Percentiles rank a stretch among this genome's conserved stretches.
phyloP scores from a whole-genome alignment of 2,329 filamentous ascomycete genomes.

The Cyphellophora europaea region DNA sequence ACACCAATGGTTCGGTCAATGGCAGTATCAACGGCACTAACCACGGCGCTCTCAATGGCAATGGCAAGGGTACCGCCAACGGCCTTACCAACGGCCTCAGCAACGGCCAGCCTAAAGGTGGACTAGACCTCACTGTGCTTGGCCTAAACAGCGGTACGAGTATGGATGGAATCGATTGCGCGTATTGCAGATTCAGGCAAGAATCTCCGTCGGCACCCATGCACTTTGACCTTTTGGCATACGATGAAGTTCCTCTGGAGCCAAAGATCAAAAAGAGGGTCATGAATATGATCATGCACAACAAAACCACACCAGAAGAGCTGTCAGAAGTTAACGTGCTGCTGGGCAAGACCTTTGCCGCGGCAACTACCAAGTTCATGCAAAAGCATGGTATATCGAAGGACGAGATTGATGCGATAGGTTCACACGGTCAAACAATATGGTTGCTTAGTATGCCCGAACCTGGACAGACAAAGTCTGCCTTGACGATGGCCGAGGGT shows the following conservation, averaged over 20 bases:
- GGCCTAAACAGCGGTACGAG: slow-evolving; percentile 46
- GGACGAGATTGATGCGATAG: slow-evolving; percentile 43
- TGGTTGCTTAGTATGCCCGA: slow-evolving; percentile 48
- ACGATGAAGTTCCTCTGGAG: slow-evolving; percentile 47
- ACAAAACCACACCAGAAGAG: slow-evolving; percentile 43
- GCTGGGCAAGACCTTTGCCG: slow-evolving; percentile 48
- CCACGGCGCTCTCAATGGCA: not conserved
- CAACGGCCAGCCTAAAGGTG: not conserved
- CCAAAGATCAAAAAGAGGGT: slow-evolving; percentile 46
- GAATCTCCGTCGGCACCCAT: slow-evolving; percentile 42
- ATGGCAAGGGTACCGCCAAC: not conserved
- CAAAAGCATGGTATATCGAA: slow-evolving; percentile 33
- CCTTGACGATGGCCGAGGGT: slow-evolving; percentile 50
- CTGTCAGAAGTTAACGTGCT: slow-evolving; percentile 49
- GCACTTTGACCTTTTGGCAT: slow-evolving; percentile 48
- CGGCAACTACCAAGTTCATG: slow-evolving; percentile 42
- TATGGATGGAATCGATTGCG: slow-evolving; percentile 52
- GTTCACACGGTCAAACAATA: slow-evolving; percentile 51
- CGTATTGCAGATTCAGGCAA: slow-evolving; percentile 48
- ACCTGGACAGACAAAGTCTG: slow-evolving; percentile 34
- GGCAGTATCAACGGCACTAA: not conserved
- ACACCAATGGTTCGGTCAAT: too few relatives aligned
- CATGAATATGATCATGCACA: slow-evolving; percentile 48
- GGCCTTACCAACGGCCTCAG: not conserved
- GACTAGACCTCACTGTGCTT: slow-evolving; percentile 43